Conservation (phyloP, 129 eudicot genomes). For the Flaveria trinervia region DNA sequence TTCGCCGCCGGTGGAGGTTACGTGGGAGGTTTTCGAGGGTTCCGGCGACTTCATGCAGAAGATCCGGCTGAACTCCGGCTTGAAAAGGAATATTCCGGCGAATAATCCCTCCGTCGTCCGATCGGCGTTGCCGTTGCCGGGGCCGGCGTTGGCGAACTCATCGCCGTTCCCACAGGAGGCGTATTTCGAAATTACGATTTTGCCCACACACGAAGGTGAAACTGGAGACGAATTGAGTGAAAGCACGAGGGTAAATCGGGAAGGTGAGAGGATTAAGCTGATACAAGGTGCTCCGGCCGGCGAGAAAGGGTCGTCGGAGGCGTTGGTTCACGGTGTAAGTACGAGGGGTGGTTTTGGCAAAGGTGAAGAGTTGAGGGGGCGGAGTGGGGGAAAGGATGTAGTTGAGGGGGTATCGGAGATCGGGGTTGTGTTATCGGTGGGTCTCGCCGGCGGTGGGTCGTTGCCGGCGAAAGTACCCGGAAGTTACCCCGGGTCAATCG, state of each 20-base stretch:
- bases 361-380: conserved; percentile 38
- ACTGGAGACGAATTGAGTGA: neutral
- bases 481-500: conserved; percentile 71
- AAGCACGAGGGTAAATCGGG: conserved; percentile 27
- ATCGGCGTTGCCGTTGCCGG: conserved; percentile 82
- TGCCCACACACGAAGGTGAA: conserved; percentile 31
- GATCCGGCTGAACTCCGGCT: conserved; percentile 57
- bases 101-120: conserved; percentile 43
- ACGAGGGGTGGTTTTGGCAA: conserved; percentile 25
- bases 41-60: conserved; percentile 86
- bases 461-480: conserved; percentile 68
- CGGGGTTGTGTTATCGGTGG: conserved; percentile 50
- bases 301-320: conserved; percentile 48
- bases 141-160: conserved; percentile 64
- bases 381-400: conserved; percentile 38
- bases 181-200: conserved; percentile 76
- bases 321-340: conserved; percentile 40
- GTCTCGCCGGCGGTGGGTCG: conserved; percentile 61
- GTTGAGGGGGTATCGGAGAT: conserved; percentile 39
- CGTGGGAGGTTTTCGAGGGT: conserved; percentile 77
- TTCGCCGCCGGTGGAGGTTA: conserved; percentile 43
- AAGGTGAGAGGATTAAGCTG: conserved; percentile 58
- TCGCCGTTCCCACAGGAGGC: conserved; percentile 90
- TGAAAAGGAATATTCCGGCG: conserved; percentile 20
- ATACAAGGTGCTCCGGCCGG: conserved; percentile 45